These are phyloP conservation scores for Herpetospermum pedunculosum DNA, from an alignment of 306 rosid species.

Conservation along the genomic window DNA sequence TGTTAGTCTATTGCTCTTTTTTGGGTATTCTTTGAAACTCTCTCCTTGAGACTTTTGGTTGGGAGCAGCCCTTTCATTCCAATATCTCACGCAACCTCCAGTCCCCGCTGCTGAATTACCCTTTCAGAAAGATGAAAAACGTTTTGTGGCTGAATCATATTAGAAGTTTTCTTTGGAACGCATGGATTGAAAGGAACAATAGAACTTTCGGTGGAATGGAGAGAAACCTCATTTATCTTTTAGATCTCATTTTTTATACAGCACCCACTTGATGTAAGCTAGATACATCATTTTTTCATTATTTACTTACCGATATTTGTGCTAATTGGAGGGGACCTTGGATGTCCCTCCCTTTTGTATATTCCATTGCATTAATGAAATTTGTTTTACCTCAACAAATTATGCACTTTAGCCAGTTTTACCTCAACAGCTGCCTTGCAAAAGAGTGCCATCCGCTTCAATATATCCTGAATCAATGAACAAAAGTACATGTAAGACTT, in stretches of 20 bases:
- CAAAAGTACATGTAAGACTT: constrained; percentile 17
- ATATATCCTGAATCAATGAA: constrained; percentile 61
- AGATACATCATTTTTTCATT: background rate
- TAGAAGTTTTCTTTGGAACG: background rate
- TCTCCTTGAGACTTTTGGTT: background rate
- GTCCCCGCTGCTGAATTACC: background rate
- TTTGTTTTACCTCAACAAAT: no score
- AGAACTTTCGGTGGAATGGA: background rate
- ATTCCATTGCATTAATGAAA: background rate
- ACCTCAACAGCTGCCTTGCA: constrained; percentile 97
- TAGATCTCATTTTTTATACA: background rate
- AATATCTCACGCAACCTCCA: background rate
- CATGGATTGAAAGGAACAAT: background rate
- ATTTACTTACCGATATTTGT: background rate
- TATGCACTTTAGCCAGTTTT: constrained; percentile 11
- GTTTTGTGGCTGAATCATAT: background rate
- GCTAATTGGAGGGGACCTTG: background rate
- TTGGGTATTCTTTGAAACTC: background rate
- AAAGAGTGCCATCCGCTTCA: constrained; percentile 78
- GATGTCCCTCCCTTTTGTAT: background rate
- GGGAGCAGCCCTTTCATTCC: background rate
- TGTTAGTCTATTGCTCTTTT: background rate
- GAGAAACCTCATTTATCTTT: background rate
- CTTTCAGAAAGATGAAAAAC: background rate
- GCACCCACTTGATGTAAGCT: background rate